These are phyloP conservation scores for Saccharata proteae DNA, from an alignment of 2,329 filamentous ascomycete genomes.

Conservation along the genomic window DNA sequence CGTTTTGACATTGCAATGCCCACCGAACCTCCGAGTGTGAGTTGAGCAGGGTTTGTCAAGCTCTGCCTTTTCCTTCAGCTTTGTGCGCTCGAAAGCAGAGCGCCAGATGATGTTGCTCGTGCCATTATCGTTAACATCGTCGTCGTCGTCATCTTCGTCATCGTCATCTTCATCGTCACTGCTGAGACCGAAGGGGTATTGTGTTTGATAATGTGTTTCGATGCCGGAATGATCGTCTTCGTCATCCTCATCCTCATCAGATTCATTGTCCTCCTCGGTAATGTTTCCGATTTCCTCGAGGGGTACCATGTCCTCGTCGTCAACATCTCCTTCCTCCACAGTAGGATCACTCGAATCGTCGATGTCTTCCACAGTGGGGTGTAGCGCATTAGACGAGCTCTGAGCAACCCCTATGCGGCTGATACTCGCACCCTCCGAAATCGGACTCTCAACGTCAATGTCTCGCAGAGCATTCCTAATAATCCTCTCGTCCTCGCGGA, in stretches of 20 bases:
- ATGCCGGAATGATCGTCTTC: constrained; percentile 19
- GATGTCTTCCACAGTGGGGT: not conserved
- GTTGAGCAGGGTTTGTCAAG: constrained; percentile 41
- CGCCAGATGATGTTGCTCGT: constrained; percentile 30
- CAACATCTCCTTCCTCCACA: constrained; percentile 16
- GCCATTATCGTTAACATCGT: constrained; percentile 21
- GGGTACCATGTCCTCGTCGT: constrained; percentile 7
- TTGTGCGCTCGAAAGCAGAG: constrained; percentile 36
- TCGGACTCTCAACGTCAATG: constrained; percentile 25
- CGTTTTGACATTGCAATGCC: constrained; percentile 55
- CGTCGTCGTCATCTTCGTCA: constrained; percentile 19
- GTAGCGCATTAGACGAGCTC: not conserved
- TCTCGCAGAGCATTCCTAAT: constrained; percentile 31
- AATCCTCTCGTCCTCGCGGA: constrained; percentile 29
- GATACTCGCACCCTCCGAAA: constrained; percentile 1
- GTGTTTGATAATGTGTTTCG: too few species aligned
- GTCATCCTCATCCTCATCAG: constrained; percentile 19
- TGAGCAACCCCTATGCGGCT: not conserved
- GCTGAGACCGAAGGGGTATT: constrained; percentile 15
- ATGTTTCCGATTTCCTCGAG: constrained; percentile 13
- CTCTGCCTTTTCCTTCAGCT: constrained; percentile 40
- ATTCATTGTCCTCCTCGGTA: constrained; percentile 20
- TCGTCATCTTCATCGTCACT: constrained; percentile 19
- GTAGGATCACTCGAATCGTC: constrained; percentile 15
- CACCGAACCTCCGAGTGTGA: constrained; percentile 46